Evolutionary conservation across 331 rosid genomes (phyloP), one percentile per base, ranked within the genome.

Genomic region (Erythrophleum ivorense): DNA sequence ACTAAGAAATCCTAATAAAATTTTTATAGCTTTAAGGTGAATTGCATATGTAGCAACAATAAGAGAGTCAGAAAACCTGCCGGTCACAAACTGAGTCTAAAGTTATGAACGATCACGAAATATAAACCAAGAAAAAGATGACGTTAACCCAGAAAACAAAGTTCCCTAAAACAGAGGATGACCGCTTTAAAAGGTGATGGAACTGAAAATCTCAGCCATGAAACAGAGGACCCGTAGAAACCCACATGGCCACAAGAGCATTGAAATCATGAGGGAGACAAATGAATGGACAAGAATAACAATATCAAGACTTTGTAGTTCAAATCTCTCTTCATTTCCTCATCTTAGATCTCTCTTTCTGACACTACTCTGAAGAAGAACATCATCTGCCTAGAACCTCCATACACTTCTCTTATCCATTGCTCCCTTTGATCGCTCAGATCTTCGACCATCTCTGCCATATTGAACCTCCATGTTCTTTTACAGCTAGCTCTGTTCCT

Each of bases 401-500:
- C 90, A 87, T 77, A 73, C 69, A 79, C 86, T 77, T 90, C 87
- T 91, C 90, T 85, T 86, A 88, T 92, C 90, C 90, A 68, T 41
- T 68, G 73, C 13, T 68, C 53, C 73, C 83, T 86, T 79, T 70
- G 87, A 87, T 85, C 88, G 67, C 86, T 84, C 36, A 76, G 88
- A 90, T 87, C 85, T 54, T 19, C 79, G 90, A 86, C 97, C 86
- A 82, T 76, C 88, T 78, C 98, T 91, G 97, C 86, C 87, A 91
- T 84, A 84, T 78, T 78, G 57, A 80, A 78, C 38, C 83, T 76
- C 41, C 86, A 76, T 80, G 75, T 90, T 83, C 89, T 90, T 90
- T 89, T 89, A 83, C 98, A 91, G 97, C 95, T 95, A 88, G 41
- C 80, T 80, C 76, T 88, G 95, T 88, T 87, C 75, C 90, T 82